These are phyloP conservation scores for Polytrichum commune DNA, from an alignment of 225 moss, liverwort and hornwort genomes.

Conservation along the genomic window DNA sequence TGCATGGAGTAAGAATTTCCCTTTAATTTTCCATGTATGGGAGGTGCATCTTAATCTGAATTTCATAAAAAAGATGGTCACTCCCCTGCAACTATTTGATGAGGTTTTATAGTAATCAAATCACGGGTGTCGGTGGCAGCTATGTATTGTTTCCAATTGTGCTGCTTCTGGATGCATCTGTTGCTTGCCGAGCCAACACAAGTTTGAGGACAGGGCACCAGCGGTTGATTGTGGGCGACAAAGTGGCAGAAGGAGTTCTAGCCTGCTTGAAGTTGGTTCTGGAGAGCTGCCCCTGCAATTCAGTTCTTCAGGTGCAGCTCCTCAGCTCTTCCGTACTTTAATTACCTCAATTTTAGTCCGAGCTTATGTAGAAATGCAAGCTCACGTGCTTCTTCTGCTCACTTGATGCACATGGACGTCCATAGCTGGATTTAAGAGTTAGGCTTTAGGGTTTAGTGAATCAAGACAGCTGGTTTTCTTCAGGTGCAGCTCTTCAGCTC, in stretches of 20 bases:
- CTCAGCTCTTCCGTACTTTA: not conserved
- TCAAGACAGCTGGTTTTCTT: conserved; percentile 2
- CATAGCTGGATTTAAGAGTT: too few species aligned
- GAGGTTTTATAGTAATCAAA: conserved; percentile 3
- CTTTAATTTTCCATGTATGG: not conserved
- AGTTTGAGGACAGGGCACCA: conserved; percentile 20
- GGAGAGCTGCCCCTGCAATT: conserved; percentile 63
- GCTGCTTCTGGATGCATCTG: conserved; percentile 76
- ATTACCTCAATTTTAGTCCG: too few species aligned
- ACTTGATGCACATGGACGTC: too few species aligned
- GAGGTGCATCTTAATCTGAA: not conserved
- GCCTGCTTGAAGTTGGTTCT: conserved; percentile 60
- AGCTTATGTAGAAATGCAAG: too few species aligned
- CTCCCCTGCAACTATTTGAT: not conserved
- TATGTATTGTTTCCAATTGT: conserved; percentile 79
- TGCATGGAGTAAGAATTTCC: conserved; percentile 70
- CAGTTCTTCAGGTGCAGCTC: conserved; percentile 58
- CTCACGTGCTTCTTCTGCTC: too few species aligned
- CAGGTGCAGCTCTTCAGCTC: conserved; percentile 46
- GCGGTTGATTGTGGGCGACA: conserved; percentile 60
- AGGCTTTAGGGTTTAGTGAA: too few species aligned
- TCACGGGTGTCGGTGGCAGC: conserved; percentile 38
- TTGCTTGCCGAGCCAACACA: conserved; percentile 48
- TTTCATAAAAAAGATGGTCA: not conserved
- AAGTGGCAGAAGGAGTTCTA: conserved; percentile 68